Evolutionary conservation across 495 filamentous ascomycete genomes (phyloP), one percentile per base, ranked within the genome.

Genomic region (Podospora didyma): DNA sequence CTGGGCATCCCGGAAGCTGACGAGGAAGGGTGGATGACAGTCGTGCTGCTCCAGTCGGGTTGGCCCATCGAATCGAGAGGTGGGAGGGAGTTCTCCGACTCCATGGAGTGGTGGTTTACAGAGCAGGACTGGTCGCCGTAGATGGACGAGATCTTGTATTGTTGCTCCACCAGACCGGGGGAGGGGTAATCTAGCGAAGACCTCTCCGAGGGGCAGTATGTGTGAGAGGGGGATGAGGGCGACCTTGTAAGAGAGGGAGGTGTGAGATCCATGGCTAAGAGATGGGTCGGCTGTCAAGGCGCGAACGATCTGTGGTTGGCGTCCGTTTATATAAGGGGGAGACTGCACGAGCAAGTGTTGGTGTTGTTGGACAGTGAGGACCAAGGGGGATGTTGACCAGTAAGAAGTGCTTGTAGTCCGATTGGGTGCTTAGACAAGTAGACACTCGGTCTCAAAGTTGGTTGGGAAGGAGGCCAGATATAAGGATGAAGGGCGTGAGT

Each of bases 231-330:
- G 35, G 76, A 73, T 17, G 74, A 69, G 20, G 76, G 71, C 61
- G 76, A 79, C 67, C 74, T 69, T 50, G 73, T 76, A 54, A 79
- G 69, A 57, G 74, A 68, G 41, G 76, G 76, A 58, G 76, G 76
- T 66, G 76, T 74, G 57, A 73, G 69, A 20, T 78, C 75, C 76
- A 79, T 79, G 61, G 51, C 66, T 55, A 57, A 57, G 41, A 59
- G 56, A 37, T 58, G 14, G 37, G 31, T 24, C 35, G 31, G 49
- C 19, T 31, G 50, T 56, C 23, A 28, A 37, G 54, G 49, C 39
- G 44, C 53, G 55, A 21, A 48, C 21, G 56, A 42, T 57, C 61
- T 61, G 61, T 61, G 62, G 62, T 57, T 57, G 56, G 49, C 53
- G 62, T 51, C 23, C 34, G 47, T 52, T 64, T 63, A 64, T 63